Conservation (phyloP, 1,284 basidiomycete genomes). For the Fomitiporia mediterranea region DNA sequence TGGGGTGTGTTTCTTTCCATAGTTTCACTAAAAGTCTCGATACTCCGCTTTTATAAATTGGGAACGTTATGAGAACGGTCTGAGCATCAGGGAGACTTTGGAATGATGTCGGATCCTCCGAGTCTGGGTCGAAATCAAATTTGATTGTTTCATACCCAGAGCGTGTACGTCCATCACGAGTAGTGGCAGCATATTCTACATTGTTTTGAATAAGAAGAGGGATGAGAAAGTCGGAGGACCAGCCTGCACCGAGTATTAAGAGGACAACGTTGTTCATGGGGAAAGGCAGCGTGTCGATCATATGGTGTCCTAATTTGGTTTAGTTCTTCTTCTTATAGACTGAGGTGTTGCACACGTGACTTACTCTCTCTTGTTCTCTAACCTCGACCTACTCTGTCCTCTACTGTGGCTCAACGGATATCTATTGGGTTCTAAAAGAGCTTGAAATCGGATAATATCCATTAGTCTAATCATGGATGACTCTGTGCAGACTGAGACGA, state of each 20-base stretch:
- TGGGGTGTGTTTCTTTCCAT: slow-evolving; percentile 33
- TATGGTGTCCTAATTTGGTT: background rate
- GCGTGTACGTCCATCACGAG: slow-evolving; percentile 41
- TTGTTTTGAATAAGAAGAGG: slow-evolving; percentile 42
- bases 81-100: slow-evolving; percentile 46
- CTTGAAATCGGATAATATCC: background rate
- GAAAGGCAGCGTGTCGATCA: background rate
- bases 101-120: slow-evolving; percentile 40
- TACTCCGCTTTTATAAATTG: slow-evolving; percentile 44
- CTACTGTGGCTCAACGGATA: background rate
- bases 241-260: slow-evolving; percentile 65
- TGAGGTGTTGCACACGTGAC: background rate
- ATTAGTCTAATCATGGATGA: slow-evolving; percentile 38
- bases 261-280: slow-evolving; percentile 39
- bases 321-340: background rate
- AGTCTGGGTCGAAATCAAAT: slow-evolving; percentile 46
- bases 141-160: slow-evolving; percentile 35
- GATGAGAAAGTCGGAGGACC: slow-evolving; percentile 61
- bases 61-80: slow-evolving; percentile 62
- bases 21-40: slow-evolving; percentile 34
- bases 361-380: background rate
- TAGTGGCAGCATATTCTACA: slow-evolving; percentile 51
- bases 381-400: background rate
- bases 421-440: background rate
- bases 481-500: slow-evolving; percentile 52